Evolutionary conservation across 768 basidiomycete species (phyloP).

Genomic region (Trametes gibbosa): DNA sequence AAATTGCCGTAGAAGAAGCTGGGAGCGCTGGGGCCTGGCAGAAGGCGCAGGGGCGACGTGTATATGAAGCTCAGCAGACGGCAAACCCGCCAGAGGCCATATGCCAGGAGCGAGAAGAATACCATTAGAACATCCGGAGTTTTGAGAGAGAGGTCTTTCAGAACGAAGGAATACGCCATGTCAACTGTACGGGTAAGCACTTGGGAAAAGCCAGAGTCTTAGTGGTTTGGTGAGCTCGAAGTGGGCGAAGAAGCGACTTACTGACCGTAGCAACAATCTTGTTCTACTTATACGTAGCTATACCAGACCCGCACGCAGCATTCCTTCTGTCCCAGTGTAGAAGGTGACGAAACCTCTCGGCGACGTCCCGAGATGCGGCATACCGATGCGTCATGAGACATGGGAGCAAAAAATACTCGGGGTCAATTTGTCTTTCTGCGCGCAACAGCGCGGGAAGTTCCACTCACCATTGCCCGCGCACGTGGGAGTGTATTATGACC

Average conservation of each 20-base stretch:
- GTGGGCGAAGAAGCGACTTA: neutral
- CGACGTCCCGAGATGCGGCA: no score
- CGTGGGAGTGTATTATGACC: no score
- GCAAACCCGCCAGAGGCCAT: neutral
- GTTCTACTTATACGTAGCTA: no score
- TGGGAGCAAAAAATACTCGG: no score
- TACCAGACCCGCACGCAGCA: no score
- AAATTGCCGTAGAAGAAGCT: slow-evolving; percentile 51
- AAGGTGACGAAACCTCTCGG: no score
- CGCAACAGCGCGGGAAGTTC: no score
- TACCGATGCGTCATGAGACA: no score
- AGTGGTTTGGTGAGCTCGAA: neutral
- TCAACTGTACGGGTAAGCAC: neutral
- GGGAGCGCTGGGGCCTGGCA: slow-evolving; percentile 49
- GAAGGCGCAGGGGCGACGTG: slow-evolving; percentile 39
- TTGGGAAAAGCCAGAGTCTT: neutral
- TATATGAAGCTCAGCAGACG: neutral
- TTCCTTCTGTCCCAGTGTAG: no score
- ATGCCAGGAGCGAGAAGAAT: neutral
- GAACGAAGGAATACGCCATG: neutral
- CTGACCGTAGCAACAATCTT: no score
- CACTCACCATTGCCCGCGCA: no score
- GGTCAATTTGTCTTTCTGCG: no score
- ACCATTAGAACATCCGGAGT: neutral
- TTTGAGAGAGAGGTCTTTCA: neutral